Percentiles rank a stretch among this genome's conserved stretches.
Conservation (phyloP, 228 moss, liverwort and hornwort species). For the Sphagnum magellanicum region DNA sequence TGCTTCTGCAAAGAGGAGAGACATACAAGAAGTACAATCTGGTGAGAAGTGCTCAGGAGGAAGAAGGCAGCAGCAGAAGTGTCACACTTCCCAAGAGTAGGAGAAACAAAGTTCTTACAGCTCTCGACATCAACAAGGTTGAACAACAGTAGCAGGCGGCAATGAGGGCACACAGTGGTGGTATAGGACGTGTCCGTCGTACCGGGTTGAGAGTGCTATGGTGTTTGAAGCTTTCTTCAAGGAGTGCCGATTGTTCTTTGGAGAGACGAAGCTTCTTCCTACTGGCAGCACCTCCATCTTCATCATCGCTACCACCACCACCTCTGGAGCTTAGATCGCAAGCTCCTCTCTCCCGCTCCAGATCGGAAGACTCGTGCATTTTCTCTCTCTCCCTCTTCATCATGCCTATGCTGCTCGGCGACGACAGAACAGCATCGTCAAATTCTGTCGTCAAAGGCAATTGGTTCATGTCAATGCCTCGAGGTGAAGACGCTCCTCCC, state of each 20-base stretch:
- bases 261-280: constrained; percentile 93
- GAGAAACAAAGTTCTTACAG: background rate
- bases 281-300: constrained; percentile 85
- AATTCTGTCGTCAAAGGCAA: constrained; percentile 80
- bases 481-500: constrained; percentile 32
- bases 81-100: background rate
- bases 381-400: constrained; percentile 61
- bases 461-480: constrained; percentile 93
- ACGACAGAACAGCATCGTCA: constrained; percentile 70
- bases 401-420: constrained; percentile 72
- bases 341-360: constrained; percentile 54
- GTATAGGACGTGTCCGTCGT: background rate
- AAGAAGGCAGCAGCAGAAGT: background rate
- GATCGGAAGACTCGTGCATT: constrained; percentile 64
- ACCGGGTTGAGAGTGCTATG: constrained; percentile 87
- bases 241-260: constrained; percentile 84
- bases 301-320: constrained; percentile 60
- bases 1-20: constrained; percentile 35
- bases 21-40: background rate
- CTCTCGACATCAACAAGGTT: background rate
- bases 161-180: background rate
- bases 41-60: background rate
- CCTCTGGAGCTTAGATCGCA: constrained; percentile 80
- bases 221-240: constrained; percentile 97
- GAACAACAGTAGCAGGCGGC: background rate